Conservation (phyloP, 306 rosid species). For the Trichosanthes truncata region DNA sequence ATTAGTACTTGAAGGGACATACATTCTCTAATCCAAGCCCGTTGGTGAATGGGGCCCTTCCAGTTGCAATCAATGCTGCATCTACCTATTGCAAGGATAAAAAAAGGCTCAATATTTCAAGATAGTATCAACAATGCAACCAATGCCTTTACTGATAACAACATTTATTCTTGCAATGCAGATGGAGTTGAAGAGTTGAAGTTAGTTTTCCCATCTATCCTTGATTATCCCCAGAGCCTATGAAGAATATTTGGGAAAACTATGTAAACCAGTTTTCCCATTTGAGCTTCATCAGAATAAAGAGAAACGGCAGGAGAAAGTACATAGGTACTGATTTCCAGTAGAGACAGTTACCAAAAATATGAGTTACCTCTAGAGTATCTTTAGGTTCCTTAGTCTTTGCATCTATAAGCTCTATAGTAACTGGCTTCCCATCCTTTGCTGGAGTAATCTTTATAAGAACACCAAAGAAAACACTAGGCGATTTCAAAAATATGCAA, state of each 20-base stretch:
- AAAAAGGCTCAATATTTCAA: not conserved
- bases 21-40: slow-evolving; percentile 97
- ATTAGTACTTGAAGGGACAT: slow-evolving; percentile 24
- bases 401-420: slow-evolving; percentile 92
- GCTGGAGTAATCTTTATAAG: slow-evolving; percentile 83
- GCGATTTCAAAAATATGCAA: slow-evolving; percentile 13
- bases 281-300: not conserved
- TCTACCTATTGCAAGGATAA: slow-evolving; percentile 56
- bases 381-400: slow-evolving; percentile 87
- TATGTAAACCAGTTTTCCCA: not conserved
- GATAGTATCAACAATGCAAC: not conserved
- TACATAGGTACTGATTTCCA: not conserved
- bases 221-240: not conserved
- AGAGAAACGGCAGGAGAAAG: not conserved
- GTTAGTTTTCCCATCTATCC: not conserved
- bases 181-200: not conserved
- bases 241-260: not conserved
- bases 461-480: slow-evolving; percentile 3
- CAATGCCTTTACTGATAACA: not conserved
- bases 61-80: slow-evolving; percentile 94
- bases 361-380: slow-evolving; percentile 69
- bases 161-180: not conserved
- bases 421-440: slow-evolving; percentile 90
- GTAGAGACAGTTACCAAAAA: not conserved
- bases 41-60: slow-evolving; percentile 90